phyloP scores from a whole-genome alignment of 2,329 filamentous ascomycete genomes.

The Sporothrix brunneoviolacea region DNA sequence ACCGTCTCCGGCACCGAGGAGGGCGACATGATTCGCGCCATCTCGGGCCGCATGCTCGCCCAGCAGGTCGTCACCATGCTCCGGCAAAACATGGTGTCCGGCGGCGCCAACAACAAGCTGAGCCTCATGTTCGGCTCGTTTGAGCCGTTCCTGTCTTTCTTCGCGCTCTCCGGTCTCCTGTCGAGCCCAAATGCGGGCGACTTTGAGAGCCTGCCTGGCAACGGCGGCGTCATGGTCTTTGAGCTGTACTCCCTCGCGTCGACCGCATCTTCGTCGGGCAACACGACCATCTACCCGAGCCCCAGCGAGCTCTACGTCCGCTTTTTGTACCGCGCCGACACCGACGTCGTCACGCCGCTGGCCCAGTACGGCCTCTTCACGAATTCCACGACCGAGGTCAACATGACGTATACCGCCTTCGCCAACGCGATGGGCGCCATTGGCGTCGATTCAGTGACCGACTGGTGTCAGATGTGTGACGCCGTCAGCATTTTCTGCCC shows the following conservation, averaged over 20 bases:
- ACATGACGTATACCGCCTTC: constrained; percentile 36
- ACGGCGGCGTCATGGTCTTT: constrained; percentile 69
- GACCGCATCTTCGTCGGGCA: constrained; percentile 23
- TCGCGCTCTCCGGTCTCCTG: constrained; percentile 41
- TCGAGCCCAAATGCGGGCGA: constrained; percentile 47
- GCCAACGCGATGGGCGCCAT: constrained; percentile 29
- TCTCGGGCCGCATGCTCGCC: constrained; percentile 49
- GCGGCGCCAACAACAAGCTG: constrained; percentile 38
- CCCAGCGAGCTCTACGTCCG: constrained; percentile 42
- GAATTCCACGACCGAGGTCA: constrained; percentile 25
- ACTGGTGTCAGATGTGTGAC: constrained; percentile 42
- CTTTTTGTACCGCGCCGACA: constrained; percentile 50
- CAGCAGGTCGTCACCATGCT: constrained; percentile 38
- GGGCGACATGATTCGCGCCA: constrained; percentile 37
- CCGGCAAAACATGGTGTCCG: constrained; percentile 33
- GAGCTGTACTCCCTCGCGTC: constrained; percentile 46
- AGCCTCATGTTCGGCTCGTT: constrained; percentile 48
- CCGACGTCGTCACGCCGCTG: constrained; percentile 30
- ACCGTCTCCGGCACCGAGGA: constrained; percentile 43
- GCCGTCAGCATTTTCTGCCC: constrained; percentile 34
- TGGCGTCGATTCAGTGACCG: constrained; percentile 25
- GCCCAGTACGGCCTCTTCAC: constrained; percentile 35
- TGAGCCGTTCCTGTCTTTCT: constrained; percentile 50
- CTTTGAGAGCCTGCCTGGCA: constrained; percentile 48
- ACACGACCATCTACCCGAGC: constrained; percentile 24